Base-by-base conservation (phyloP, 345 rosid species). In the Trapa incisa region DNA sequence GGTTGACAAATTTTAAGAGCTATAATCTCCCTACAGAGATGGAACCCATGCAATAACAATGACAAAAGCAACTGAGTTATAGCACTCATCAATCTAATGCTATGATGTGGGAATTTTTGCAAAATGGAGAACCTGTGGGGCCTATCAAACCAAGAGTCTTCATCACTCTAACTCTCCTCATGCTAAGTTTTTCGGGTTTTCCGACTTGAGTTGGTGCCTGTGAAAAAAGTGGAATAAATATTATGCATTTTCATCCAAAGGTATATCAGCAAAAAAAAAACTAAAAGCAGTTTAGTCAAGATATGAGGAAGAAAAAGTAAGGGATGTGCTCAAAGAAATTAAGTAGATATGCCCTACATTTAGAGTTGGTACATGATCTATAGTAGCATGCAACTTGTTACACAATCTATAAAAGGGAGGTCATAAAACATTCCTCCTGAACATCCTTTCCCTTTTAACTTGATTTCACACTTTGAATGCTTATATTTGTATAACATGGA, bases 61-160 rank as follows among this genome's bases (percentile, higher is more conserved):
- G 14, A 57, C 15, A 33, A 58, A 33, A 32, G 38, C 22, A 33
- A 10, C 38, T 58, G 14, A 32, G 10, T 58, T 58, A 37, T 16
- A 33, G 38, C 63, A 58, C 5, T 5, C 3, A 58, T 6, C 3
- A 2, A 56, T 48, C 36, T 69, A 52, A 43, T 33, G 70, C 65
- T 75, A 33, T 42, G 61, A 65, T 29, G 65, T 33, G 63, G 66
- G 65, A 37, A 64, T 67, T 74, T 66, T 73, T 73, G 47, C 29
- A 33, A 67, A 79, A 87, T 69, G 93, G 93, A 5, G 89, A 85
- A 43, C 89, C 93, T 3, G 78, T 70, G 65, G 93, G 89, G 7
- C 87, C 81, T 68, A 64, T 13, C 74, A 87, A 68, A 61, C 84
- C 89, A 33, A 85, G 88, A 64, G 71, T 77, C 73, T 79, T 81